phyloP scores from a whole-genome alignment of 345 rosid genomes.

The Brassica rapa region DNA sequence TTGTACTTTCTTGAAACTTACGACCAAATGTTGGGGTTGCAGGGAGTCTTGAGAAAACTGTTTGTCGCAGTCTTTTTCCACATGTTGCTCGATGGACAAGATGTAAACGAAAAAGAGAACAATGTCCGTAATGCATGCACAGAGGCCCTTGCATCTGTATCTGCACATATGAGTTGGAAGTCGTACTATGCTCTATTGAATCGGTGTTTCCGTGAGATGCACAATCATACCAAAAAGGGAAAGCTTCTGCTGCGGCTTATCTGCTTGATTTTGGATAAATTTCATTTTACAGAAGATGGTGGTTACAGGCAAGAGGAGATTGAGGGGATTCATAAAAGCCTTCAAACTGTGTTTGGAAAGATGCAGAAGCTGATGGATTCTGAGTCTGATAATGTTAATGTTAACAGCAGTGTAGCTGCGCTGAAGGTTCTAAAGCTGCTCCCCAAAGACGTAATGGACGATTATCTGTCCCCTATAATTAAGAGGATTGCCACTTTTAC shows the following conservation, averaged over 20 bases:
- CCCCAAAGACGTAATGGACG: slow-evolving; percentile 70
- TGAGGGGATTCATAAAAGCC: slow-evolving; percentile 48
- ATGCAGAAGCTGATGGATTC: slow-evolving; percentile 61
- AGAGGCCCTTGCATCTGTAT: slow-evolving; percentile 75
- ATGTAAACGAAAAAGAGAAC: slow-evolving; percentile 66
- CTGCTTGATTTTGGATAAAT: slow-evolving; percentile 73
- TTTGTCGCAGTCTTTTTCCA: slow-evolving; percentile 80
- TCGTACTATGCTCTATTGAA: slow-evolving; percentile 65
- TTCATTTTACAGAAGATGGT: slow-evolving; percentile 56
- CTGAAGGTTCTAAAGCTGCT: slow-evolving; percentile 89
- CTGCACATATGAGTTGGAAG: slow-evolving; percentile 76
- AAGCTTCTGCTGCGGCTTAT: slow-evolving; percentile 66
- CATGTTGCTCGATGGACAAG: slow-evolving; percentile 77
- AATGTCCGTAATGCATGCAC: slow-evolving; percentile 66
- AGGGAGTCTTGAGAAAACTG: slow-evolving; percentile 73
- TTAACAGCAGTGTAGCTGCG: slow-evolving; percentile 62
- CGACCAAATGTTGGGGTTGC: slow-evolving; percentile 36
- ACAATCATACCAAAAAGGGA: slow-evolving; percentile 57
- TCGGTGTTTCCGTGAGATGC: slow-evolving; percentile 77
- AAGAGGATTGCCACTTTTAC: slow-evolving; percentile 68
- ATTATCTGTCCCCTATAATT: slow-evolving; percentile 62
- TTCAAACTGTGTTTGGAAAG: slow-evolving; percentile 19
- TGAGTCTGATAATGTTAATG: slow-evolving; percentile 70
- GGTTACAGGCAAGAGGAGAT: slow-evolving; percentile 41
- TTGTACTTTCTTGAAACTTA: slow-evolving; percentile 11